These are phyloP conservation scores for Escovopsis sp. DNA, from an alignment of 2,329 filamentous ascomycete species.

Conservation along the genomic window DNA sequence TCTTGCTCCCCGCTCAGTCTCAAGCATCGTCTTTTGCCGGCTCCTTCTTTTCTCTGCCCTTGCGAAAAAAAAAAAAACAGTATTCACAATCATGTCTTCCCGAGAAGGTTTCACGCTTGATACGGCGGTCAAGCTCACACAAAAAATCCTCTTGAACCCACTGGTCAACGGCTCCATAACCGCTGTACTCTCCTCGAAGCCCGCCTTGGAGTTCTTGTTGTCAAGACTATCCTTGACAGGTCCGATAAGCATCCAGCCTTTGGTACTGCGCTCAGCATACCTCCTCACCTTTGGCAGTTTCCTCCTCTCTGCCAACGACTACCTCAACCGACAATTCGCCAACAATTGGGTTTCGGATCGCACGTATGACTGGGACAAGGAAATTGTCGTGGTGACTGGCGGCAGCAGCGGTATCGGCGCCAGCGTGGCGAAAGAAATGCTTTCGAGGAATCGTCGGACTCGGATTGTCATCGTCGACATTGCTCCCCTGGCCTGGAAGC, in stretches of 20 bases:
- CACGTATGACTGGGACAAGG: slow-evolving; percentile 20
- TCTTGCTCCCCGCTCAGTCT: too few relatives aligned
- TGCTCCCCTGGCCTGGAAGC: slow-evolving; percentile 16
- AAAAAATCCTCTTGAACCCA: slow-evolving; percentile 11
- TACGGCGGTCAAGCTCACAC: slow-evolving; percentile 7
- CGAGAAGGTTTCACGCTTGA: slow-evolving; percentile 15
- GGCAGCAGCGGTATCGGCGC: slow-evolving; percentile 26
- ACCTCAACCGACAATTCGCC: slow-evolving; percentile 10
- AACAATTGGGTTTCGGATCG: slow-evolving; percentile 13
- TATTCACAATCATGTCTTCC: slow-evolving; percentile 7
- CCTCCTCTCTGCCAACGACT: slow-evolving; percentile 10
- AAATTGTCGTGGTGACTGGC: slow-evolving; percentile 25
- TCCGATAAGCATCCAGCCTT: background rate
- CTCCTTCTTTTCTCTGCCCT: background rate
- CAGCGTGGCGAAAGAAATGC: slow-evolving; percentile 15
- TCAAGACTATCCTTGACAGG: background rate
- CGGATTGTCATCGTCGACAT: slow-evolving; percentile 21
- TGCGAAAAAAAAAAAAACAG: background rate
- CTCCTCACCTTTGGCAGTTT: slow-evolving; percentile 5
- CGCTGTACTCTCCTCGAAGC: slow-evolving; percentile 4
- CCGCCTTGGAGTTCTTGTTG: slow-evolving; percentile 3
- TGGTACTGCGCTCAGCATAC: slow-evolving; percentile 1
- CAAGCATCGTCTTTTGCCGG: background rate
- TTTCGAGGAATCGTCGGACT: slow-evolving; percentile 12
- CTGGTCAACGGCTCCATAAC: slow-evolving; percentile 8